phyloP scores from a whole-genome alignment of 2,329 filamentous ascomycete species.

The Hortaea sp. region DNA sequence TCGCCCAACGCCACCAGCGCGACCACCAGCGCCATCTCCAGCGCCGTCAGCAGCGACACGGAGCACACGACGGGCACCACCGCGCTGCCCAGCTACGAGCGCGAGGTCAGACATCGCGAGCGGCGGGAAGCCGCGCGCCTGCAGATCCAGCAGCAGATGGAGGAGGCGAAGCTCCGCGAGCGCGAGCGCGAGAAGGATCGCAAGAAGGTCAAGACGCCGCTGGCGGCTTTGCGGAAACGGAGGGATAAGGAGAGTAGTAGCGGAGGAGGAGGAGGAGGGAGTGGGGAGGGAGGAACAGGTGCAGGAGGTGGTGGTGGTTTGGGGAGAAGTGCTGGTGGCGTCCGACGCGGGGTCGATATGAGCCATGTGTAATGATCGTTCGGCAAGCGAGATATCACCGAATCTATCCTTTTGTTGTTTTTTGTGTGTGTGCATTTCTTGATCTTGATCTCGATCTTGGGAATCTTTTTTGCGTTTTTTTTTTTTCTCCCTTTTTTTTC shows the following conservation, averaged over 20 bases:
- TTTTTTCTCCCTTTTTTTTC: too few species aligned
- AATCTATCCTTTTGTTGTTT: too few species aligned
- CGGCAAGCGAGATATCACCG: background rate
- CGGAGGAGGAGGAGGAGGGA: too few species aligned
- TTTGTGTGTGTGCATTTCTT: too few species aligned
- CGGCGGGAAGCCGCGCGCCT: slow-evolving; percentile 16
- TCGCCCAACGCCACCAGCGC: slow-evolving; percentile 12
- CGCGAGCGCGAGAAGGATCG: slow-evolving; percentile 22
- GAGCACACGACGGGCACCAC: slow-evolving; percentile 19
- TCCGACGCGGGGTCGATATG: slow-evolving; percentile 1
- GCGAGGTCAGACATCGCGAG: slow-evolving; percentile 24
- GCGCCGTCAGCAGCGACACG: slow-evolving; percentile 24
- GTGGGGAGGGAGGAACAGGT: too few species aligned
- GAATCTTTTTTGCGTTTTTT: too few species aligned
- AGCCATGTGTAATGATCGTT: slow-evolving; percentile 5
- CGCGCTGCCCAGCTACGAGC: slow-evolving; percentile 25
- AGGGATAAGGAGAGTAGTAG: slow-evolving; percentile 16
- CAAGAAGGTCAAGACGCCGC: slow-evolving; percentile 29
- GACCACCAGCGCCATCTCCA: slow-evolving; percentile 22
- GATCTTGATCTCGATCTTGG: too few species aligned
- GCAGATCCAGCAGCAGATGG: slow-evolving; percentile 25
- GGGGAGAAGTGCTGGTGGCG: background rate
- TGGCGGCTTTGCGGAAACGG: slow-evolving; percentile 27
- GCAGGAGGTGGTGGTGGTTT: too few species aligned
- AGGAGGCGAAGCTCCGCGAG: slow-evolving; percentile 19